Base-by-base conservation (phyloP, 2,329 filamentous ascomycete genomes). In the Cladorrhinum sp. region DNA sequence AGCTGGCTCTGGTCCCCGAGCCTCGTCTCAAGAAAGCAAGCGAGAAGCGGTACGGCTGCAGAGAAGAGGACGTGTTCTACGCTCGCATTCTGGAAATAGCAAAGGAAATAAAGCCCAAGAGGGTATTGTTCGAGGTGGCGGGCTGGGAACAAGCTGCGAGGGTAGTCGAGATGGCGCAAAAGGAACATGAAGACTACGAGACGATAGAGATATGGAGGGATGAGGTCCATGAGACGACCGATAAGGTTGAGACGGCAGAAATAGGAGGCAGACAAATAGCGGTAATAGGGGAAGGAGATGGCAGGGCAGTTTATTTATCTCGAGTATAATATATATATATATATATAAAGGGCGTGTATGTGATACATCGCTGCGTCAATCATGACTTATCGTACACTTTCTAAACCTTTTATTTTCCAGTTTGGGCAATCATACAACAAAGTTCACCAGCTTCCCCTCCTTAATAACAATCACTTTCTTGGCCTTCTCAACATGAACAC, bases 191-290 rank as follows among this genome's bases (percentile, higher is more conserved):
- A 4, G 26, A 18, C 62, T 21, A 79, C 62, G 28, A 52, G 60
- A 70, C 71, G 2, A 72, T 87, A 1, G 87, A 92, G 72, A 79
- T 93, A 4, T 94, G 90, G 91, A 77, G 88, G 59, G 90, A 94
- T 49, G 64, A 66, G 12, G 64, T 64, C 0, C 70, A 72, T 3
- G 71, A 66, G 21, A 70, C 1, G 62, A 75, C 12, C 8, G 23
- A 18, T n/a, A 36, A 14, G 16, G 42, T 18, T 16, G 42, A 20
- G 16, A 8, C 16, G 16, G 24, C 30, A 58, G 30, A 39, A 0
- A 57, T 74, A n/a, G 57, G 61, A 62, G 65, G 65, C 16, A 52
- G 64, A 36, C 33, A 65, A 10, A 70, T 84, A n/a, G 68, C 65
- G 10, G 67, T 81, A 2, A 77, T 71, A 57, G 82, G 82, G 2